A percentile compares a stretch with the other conserved stretches of the same genome.
Evolutionary conservation across 495 filamentous ascomycete species (phyloP).

Genomic region (Daldinia grandis): DNA sequence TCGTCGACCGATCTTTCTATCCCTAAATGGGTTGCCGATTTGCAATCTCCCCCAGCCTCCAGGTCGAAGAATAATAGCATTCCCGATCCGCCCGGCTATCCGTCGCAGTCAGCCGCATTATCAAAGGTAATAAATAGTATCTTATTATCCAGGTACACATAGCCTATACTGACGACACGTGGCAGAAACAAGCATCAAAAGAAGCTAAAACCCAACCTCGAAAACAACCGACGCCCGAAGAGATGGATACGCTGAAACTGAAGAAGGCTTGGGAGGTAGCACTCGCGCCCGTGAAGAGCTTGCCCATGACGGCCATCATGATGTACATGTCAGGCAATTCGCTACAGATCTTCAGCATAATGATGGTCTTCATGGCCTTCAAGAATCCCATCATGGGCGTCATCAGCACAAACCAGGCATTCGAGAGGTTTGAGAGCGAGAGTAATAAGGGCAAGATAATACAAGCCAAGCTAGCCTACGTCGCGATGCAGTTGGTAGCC

Average conservation of each 20-base stretch:
- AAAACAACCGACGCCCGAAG: conserved; percentile 71
- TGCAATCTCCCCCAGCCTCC: conserved; percentile 70
- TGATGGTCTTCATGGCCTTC: conserved; percentile 99
- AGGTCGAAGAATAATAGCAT: conserved; percentile 68
- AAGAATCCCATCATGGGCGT: conserved; percentile 92
- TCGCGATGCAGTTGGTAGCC: conserved; percentile 83
- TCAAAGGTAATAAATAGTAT: conserved; percentile 61
- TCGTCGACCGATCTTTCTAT: conserved; percentile 40
- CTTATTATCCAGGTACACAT: neutral
- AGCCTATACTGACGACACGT: conserved; percentile 5
- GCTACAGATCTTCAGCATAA: conserved; percentile 98
- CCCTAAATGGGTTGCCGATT: conserved; percentile 82
- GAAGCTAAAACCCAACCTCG: conserved; percentile 53
- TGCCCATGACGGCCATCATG: conserved; percentile 98
- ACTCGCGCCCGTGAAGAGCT: conserved; percentile 88
- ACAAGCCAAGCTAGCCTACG: conserved; percentile 84
- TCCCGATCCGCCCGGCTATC: conserved; percentile 89
- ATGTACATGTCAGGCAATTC: conserved; percentile 99
- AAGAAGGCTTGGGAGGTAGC: conserved; percentile 99
- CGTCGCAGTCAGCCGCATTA: conserved; percentile 58
- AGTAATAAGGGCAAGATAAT: conserved; percentile 75
- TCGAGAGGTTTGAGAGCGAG: conserved; percentile 87
- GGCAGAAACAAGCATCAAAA: conserved; percentile 57
- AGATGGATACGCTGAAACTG: conserved; percentile 93
- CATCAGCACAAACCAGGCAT: conserved; percentile 77